Base-by-base conservation (phyloP, 768 basidiomycete genomes). In the Trametopsis cervina region DNA sequence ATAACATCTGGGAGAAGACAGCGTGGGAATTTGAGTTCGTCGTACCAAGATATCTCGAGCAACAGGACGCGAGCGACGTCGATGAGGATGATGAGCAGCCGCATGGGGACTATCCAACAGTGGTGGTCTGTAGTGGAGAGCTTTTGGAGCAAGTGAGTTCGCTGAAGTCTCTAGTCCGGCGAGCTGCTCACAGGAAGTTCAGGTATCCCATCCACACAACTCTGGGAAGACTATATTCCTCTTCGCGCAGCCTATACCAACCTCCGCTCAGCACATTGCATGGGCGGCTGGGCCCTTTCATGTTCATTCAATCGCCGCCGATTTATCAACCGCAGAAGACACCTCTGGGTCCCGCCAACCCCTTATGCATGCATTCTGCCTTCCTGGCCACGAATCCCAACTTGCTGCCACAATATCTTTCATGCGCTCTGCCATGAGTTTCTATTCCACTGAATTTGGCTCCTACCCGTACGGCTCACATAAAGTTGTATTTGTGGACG, bases 11-110 rank as follows among this genome's bases (percentile, higher is more conserved):
- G 89, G 94, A 96, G 66, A 85, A 90, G 58, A 96, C 89, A 57
- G 94, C 95, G 5, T 99, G 96, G 96, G 96, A 99, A 60, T 86
- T 98, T 49, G 91, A 97, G 65, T 90, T 96, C 63, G 81, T 96
- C 43, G 94, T 96, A 26, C 93, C 94, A 42, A 75, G 84, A 54
- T 84, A 81, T 59, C 69, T 89, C 12, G 84, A 90, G 61, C 86
- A 86, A 52, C 22, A 25, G 24, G 51, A 52, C 12, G 29, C 9
- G 15, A 72, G 69, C 10, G 74, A 76, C 53, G 51, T 62, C 42
- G 45, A 69, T 62, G 70, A 65, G 27, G 76, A 75, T 27, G 66
- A 60, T 23, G 84, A 83, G 42, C 66, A 65, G 7, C 71, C 44
- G 4, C 51, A 44, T 11, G 83, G 80, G 43, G 75, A 81, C 21